A percentile compares a stretch with the other conserved stretches of the same genome.
These are phyloP conservation scores for Stemphylium lycopersici DNA, from an alignment of 2,329 filamentous ascomycete genomes.

Conservation along the genomic window DNA sequence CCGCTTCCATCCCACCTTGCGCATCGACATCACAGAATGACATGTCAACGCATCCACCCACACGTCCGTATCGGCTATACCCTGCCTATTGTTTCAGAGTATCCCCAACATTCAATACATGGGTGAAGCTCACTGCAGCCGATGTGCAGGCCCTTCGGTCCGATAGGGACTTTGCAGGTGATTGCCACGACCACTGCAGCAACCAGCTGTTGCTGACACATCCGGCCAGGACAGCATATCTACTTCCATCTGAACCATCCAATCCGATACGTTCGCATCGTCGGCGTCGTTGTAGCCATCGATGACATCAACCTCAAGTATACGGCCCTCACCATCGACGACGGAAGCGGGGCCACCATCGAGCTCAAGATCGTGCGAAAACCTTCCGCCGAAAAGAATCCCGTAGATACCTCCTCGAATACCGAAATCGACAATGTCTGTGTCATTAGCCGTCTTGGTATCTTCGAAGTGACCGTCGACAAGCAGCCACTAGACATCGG, in stretches of 20 bases:
- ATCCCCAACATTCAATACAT: slow-evolving; percentile 66
- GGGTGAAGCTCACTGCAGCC: slow-evolving; percentile 65
- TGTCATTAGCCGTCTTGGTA: slow-evolving; percentile 45
- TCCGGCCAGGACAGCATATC: slow-evolving; percentile 57
- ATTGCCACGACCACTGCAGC: background rate
- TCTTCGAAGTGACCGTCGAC: slow-evolving; percentile 51
- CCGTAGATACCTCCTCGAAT: slow-evolving; percentile 39
- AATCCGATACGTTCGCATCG: slow-evolving; percentile 55
- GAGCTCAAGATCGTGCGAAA: slow-evolving; percentile 59
- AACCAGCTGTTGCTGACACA: background rate
- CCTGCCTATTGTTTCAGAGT: slow-evolving; percentile 65
- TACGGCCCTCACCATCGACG: slow-evolving; percentile 63
- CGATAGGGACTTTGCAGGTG: slow-evolving; percentile 60
- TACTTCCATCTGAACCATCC: slow-evolving; percentile 63
- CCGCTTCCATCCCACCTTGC: slow-evolving; percentile 10
- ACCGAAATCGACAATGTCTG: slow-evolving; percentile 49
- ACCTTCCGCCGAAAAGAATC: slow-evolving; percentile 30
- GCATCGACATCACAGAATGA: slow-evolving; percentile 36
- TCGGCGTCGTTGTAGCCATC: slow-evolving; percentile 54
- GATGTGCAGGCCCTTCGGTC: slow-evolving; percentile 61
- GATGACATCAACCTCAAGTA: slow-evolving; percentile 49
- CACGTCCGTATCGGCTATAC: slow-evolving; percentile 52
- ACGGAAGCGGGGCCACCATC: slow-evolving; percentile 64
- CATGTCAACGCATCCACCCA: slow-evolving; percentile 33
- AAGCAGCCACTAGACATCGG: slow-evolving; percentile 52